Evolutionary conservation across 495 filamentous ascomycete species (phyloP), one percentile per base, ranked within the genome.

Genomic region (Penicillium simplicissimum): DNA sequence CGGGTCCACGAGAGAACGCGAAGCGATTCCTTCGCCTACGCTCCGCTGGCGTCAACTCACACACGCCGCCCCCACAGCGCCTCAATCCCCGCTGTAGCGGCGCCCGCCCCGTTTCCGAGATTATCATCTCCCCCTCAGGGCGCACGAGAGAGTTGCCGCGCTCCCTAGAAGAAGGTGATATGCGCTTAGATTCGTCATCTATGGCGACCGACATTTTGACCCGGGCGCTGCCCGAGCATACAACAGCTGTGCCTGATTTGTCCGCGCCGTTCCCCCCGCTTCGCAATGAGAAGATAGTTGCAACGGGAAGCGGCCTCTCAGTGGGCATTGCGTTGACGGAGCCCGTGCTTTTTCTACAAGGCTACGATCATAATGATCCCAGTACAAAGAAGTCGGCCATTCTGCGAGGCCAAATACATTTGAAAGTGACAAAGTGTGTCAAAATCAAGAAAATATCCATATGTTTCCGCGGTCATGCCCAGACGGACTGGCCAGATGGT

Each of bases 401-500:
- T 68, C 78, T 98, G 13, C 84, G 95, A 51, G 95, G 95, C 8
- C 92, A 87, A 69, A 75, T 98, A 57, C 87, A 90, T 70, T 71
- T 98, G 54, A 88, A 88, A 62, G 83, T 97, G 10, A 89, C 88
- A 42, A 98, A 98, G 74, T 89, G 87, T 66, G 87, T 92, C 40
- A 98, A 98, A 79, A 89, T 98, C 61, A 97, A 96, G 80, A 88
- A 92, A n/a, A 85, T 98, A 33, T 91, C 90, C 6, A 78, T 98
- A 52, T 90, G 88, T 64, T 93, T 98, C 66, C 83, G 86, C 33
- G 95, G 94, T 17, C 89, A 88, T 70, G 89, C 92, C 3, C 87
- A 89, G 62, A 98, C 95, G 0, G 92, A 96, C 70, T 98, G 95
- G 95, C 95, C 96, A 21, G 95, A 98, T 81, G 95, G 89, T 90